phyloP scores from a whole-genome alignment of 2,329 filamentous ascomycete genomes.

The Cladosporium sp. region DNA sequence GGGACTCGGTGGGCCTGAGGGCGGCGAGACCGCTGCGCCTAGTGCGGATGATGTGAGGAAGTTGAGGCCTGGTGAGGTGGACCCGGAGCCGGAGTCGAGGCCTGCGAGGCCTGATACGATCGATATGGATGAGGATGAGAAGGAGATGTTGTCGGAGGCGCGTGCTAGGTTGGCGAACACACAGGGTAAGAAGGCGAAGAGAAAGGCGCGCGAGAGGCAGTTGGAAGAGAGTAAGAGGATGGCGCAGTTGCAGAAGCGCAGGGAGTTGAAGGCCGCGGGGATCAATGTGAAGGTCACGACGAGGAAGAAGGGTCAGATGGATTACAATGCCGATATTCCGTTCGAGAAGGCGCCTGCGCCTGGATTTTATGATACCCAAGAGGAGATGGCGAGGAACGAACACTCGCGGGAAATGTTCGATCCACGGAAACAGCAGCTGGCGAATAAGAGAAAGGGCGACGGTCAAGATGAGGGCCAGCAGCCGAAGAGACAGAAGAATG shows the following conservation, averaged over 20 bases:
- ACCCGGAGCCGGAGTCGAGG: conserved; percentile 96
- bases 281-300: conserved; percentile 96
- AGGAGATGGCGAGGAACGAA: conserved; percentile 79
- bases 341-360: conserved; percentile 87
- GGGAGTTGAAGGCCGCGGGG: conserved; percentile 93
- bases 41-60: conserved; percentile 88
- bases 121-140: conserved; percentile 97
- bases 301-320: conserved; percentile 94
- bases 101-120: conserved; percentile 94
- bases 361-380: conserved; percentile 89
- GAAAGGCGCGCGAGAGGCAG: conserved; percentile 92
- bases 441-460: conserved; percentile 89
- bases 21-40: conserved; percentile 80
- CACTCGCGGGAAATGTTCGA: conserved; percentile 80
- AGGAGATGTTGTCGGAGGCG: conserved; percentile 98
- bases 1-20: conserved; percentile 77
- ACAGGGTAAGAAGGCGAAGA: conserved; percentile 97
- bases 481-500: conserved; percentile 79
- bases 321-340: conserved; percentile 98
- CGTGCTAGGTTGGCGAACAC: conserved; percentile 94
- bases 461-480: conserved; percentile 68
- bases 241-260: conserved; percentile 86
- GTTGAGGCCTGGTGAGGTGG: conserved; percentile 79
- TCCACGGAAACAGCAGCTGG: conserved; percentile 84
- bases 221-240: conserved; percentile 89